Conservation (phyloP, 331 rosid genomes). For the Acacia pycnantha region DNA sequence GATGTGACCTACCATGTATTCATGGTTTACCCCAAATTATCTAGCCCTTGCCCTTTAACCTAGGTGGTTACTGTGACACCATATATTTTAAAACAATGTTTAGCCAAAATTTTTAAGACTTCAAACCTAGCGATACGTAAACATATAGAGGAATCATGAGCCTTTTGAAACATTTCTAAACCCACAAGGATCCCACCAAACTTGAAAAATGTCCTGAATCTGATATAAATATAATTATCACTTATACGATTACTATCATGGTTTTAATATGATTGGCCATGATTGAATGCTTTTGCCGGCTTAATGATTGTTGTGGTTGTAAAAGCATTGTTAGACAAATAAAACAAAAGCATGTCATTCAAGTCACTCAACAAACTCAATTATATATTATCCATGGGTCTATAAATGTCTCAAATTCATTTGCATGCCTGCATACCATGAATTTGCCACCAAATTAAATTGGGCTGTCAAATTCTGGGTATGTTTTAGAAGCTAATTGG, state of each 20-base stretch:
- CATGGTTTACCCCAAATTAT: too few relatives aligned
- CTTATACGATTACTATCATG: not conserved
- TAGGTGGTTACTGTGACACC: not conserved
- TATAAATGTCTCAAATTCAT: not conserved
- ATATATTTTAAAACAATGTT: not conserved
- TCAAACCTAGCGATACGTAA: not conserved
- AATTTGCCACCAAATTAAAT: not conserved
- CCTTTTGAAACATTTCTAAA: not conserved
- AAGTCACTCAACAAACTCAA: not conserved
- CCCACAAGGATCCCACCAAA: not conserved
- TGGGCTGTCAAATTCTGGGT: constrained; percentile 1
- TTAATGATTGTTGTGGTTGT: not conserved
- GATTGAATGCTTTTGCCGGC: not conserved
- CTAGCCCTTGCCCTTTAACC: too few relatives aligned
- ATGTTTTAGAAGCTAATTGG: constrained; percentile 4
- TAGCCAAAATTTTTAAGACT: not conserved
- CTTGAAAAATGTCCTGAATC: not conserved
- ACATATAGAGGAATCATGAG: not conserved
- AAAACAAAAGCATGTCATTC: not conserved
- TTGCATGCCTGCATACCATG: too few relatives aligned
- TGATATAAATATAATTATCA: not conserved
- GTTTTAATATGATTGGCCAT: not conserved
- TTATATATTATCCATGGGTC: not conserved
- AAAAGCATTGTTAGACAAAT: not conserved
- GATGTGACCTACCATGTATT: too few relatives aligned